Evolutionary conservation across 2,329 filamentous ascomycete genomes (phyloP).

Genomic region (Colletotrichum musae): DNA sequence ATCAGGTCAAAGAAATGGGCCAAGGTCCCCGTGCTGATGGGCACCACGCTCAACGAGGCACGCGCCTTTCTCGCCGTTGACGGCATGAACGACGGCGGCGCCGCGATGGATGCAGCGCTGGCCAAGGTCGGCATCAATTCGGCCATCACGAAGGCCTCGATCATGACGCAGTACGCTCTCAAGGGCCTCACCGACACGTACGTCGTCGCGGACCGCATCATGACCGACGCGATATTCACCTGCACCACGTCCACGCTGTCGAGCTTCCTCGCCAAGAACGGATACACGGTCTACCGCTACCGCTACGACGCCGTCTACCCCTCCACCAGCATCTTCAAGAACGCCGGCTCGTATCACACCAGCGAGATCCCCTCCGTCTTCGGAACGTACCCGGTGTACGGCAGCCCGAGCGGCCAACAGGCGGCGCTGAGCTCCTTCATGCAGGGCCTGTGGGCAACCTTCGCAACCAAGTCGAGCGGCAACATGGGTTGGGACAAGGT

Average conservation of each 20-base stretch:
- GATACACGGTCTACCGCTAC: constrained; percentile 32
- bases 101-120: neutral
- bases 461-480: constrained; percentile 27
- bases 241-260: constrained; percentile 31
- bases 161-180: constrained; percentile 2
- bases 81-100: neutral
- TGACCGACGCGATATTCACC: constrained; percentile 32
- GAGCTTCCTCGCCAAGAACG: constrained; percentile 17
- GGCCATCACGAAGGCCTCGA: constrained; percentile 12
- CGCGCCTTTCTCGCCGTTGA: constrained; percentile 25
- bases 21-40: constrained; percentile 33
- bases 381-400: constrained; percentile 31
- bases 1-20: constrained; percentile 31
- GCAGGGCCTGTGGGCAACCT: constrained; percentile 30
- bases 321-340: constrained; percentile 31
- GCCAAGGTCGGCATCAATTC: constrained; percentile 11
- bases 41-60: constrained; percentile 30
- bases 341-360: constrained; percentile 37
- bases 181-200: constrained; percentile 9
- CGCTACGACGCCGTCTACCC: constrained; percentile 33
- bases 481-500: constrained; percentile 34
- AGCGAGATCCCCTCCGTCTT: constrained; percentile 38
- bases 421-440: constrained; percentile 26
- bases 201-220: constrained; percentile 20
- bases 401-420: constrained; percentile 24